Conservation (phyloP, 371 early-diverging fungal species). For the Mortierella sp. region DNA sequence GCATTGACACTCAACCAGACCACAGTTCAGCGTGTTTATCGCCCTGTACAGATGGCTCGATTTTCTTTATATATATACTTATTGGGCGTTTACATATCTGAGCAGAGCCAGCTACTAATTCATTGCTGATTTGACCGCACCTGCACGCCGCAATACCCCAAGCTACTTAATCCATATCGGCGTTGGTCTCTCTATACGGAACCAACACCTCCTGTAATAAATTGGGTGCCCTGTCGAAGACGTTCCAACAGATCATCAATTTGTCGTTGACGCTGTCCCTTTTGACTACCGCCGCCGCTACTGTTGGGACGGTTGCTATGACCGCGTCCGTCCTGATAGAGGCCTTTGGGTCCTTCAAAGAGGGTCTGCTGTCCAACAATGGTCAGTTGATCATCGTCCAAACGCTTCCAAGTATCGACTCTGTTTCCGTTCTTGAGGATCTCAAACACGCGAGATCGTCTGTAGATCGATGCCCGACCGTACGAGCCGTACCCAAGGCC, state of each 20-base stretch:
- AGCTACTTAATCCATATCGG: too few relatives aligned
- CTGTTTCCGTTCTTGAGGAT: constrained; percentile 58
- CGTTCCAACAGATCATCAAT: constrained; percentile 25
- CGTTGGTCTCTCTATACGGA: too few relatives aligned
- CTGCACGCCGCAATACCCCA: too few relatives aligned
- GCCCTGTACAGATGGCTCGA: too few relatives aligned
- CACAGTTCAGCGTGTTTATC: too few relatives aligned
- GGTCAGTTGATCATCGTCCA: constrained; percentile 58
- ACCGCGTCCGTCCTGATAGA: too few relatives aligned
- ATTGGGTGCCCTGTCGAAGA: constrained; percentile 19
- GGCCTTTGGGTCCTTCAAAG: constrained; percentile 40
- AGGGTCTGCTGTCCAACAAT: constrained; percentile 65
- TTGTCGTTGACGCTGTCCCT: neutral
- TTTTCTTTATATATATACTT: too few relatives aligned
- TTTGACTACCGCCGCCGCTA: neutral
- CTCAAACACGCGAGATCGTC: constrained; percentile 65
- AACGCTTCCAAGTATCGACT: constrained; percentile 67
- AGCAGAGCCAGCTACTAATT: too few relatives aligned
- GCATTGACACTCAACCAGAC: too few relatives aligned
- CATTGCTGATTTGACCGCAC: too few relatives aligned
- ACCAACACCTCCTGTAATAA: constrained; percentile 13
- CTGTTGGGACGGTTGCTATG: constrained; percentile 1
- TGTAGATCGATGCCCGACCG: constrained; percentile 62
- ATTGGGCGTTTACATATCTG: too few relatives aligned
- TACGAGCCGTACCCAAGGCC: constrained; percentile 68